phyloP scores from a whole-genome alignment of 495 filamentous ascomycete genomes.

The Cenococcum geophilum region DNA sequence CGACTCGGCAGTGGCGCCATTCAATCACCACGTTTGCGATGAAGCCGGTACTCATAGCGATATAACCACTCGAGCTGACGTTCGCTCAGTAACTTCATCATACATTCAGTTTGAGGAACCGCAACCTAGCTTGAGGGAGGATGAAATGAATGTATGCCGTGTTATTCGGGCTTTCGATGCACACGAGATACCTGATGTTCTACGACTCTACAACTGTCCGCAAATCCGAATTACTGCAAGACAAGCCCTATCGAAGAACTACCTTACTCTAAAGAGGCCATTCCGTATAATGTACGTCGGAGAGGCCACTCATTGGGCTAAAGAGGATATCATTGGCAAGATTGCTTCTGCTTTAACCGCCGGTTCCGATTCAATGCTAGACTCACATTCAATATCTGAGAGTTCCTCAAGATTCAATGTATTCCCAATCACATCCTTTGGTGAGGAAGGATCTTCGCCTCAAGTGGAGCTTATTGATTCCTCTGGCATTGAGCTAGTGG shows the following conservation, averaged over 20 bases:
- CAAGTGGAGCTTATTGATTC: conserved; percentile 21
- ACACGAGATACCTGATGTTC: conserved; percentile 6
- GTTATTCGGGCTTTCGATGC: conserved; percentile 12
- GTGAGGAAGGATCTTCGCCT: conserved; percentile 5
- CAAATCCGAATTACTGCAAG: conserved; percentile 18
- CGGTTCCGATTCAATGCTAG: background rate
- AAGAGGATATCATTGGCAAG: conserved; percentile 18
- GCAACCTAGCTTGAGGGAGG: background rate
- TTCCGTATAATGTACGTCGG: conserved; percentile 28
- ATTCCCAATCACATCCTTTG: conserved; percentile 14
- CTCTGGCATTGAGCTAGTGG: conserved; percentile 14
- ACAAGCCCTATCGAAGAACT: conserved; percentile 15
- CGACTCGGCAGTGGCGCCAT: background rate
- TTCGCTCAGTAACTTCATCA: conserved; percentile 2
- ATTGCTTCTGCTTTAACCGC: conserved; percentile 25
- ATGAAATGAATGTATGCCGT: conserved; percentile 6
- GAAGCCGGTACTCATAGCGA: conserved; percentile 13
- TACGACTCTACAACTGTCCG: conserved; percentile 13
- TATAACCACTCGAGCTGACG: conserved; percentile 17
- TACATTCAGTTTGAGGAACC: conserved; percentile 18
- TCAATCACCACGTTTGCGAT: conserved; percentile 1
- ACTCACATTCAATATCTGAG: background rate
- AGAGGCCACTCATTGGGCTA: conserved; percentile 17
- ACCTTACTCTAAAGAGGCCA: conserved; percentile 8
- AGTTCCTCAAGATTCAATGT: conserved; percentile 23